These are phyloP conservation scores for Plectranthus barbatus DNA, from an alignment of 257 asterid genomes.

Conservation along the genomic window DNA sequence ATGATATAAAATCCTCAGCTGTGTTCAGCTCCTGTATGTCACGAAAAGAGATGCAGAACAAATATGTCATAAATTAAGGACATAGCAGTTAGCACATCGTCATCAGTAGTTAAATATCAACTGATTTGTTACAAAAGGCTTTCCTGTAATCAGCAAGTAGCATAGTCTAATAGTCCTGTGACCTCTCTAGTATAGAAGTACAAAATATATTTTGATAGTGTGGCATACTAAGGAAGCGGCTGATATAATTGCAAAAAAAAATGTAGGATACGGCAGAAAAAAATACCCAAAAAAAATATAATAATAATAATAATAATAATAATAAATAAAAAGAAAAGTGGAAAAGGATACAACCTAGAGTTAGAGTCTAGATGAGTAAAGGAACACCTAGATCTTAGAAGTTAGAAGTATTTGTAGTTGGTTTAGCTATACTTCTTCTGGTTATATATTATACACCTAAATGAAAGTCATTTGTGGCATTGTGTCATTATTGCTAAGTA, in stretches of 20 bases:
- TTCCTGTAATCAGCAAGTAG: not conserved
- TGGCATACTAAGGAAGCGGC: not conserved
- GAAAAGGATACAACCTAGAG: too few relatives aligned
- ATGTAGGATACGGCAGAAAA: not conserved
- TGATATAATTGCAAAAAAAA: not conserved
- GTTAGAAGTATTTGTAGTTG: not conserved
- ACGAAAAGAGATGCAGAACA: constrained; percentile 7
- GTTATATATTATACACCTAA: not conserved
- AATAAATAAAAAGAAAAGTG: too few relatives aligned
- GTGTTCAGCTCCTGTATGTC: constrained; percentile 81
- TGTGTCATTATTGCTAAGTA: not conserved
- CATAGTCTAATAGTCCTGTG: not conserved
- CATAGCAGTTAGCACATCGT: not conserved
- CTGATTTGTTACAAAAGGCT: not conserved
- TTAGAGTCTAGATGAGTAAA: not conserved
- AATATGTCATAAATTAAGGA: not conserved
- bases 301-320: too few relatives aligned
- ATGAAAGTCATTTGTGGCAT: not conserved
- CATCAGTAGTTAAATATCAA: not conserved
- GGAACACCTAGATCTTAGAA: not conserved
- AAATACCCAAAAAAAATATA: not conserved
- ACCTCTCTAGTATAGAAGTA: not conserved
- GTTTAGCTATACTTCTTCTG: not conserved
- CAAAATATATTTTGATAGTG: not conserved
- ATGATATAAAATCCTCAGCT: constrained; percentile 79